Base-by-base conservation (phyloP, 148 eudicot species). In the Oxyria digyna region DNA sequence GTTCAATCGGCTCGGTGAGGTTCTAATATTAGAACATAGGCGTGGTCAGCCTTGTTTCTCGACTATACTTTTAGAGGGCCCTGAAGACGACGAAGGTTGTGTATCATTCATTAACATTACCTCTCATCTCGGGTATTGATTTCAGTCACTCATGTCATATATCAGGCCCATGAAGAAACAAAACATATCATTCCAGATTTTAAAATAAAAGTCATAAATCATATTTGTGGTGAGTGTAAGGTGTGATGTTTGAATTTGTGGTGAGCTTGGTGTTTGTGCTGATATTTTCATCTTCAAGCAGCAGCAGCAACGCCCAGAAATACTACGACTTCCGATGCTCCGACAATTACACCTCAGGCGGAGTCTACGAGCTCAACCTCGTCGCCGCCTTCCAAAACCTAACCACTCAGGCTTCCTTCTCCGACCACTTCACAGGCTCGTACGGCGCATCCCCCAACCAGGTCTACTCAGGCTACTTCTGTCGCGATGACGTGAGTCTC, bases 321-420 rank as follows among this genome's bases (percentile, higher is more conserved):
- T 59, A 24, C 65, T 59, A 59, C 65, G 65, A 59, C 65, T 57
- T 57, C 64, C 64, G 64, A 23, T 57, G 64, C 64, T 57, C 64
- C 1, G 64, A 57, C 35, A 57, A 57, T 8, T 57, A 57, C 64
- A 57, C 64, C 15, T 29, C 29, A 13, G 35, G 64, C 32, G 35
- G 32, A 29, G 35, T 29, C n/a, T 57, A 57, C 64, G 33, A 59
- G 37, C 18, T 17, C 6, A 59, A 26, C 65, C 17, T 24, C 15
- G 37, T 6, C 23, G 33, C 31, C 15, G 33, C 37, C 65, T 23
- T 59, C 18, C 35, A 27, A 1, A 59, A 59, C 35, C 15, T 59
- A 27, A 59, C 65, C 31, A 9, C 65, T 17, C 65, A 59, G 37
- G 31, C 65, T 4, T 26, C 31, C 17, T 8, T 59, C 65, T 24